phyloP scores from a whole-genome alignment of 208 protist genomes.

The Leishmania arabica region DNA sequence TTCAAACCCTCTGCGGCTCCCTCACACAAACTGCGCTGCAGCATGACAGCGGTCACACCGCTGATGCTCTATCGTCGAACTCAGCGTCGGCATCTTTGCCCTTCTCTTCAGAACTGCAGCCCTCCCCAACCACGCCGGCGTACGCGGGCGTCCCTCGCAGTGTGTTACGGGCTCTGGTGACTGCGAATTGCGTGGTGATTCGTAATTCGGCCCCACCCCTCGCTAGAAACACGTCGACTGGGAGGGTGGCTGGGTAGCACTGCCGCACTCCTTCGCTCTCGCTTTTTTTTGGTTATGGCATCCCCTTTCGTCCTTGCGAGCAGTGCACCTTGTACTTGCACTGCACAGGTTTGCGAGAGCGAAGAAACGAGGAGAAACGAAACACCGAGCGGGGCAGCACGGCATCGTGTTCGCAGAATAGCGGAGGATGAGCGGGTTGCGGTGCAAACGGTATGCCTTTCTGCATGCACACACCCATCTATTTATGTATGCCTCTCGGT shows the following conservation, averaged over 20 bases:
- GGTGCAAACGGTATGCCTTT: neutral
- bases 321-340: neutral
- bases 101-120: neutral
- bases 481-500: neutral
- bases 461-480: neutral
- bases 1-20: neutral
- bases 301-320: neutral
- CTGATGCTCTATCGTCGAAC: neutral
- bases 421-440: neutral
- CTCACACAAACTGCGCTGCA: neutral
- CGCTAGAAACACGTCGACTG: neutral
- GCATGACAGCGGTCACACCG: neutral
- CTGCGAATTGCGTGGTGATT: slow-evolving; percentile 7
- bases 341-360: neutral
- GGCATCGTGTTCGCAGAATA: neutral
- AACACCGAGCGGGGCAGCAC: neutral
- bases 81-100: neutral
- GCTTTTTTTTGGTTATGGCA: neutral
- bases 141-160: neutral
- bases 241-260: neutral
- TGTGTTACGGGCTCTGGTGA: neutral
- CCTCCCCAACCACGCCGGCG: neutral
- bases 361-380: neutral
- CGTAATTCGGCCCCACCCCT: no score
- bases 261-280: neutral